These are phyloP conservation scores for Sarcodon aspratus DNA, from an alignment of 768 basidiomycete genomes.

Conservation along the genomic window DNA sequence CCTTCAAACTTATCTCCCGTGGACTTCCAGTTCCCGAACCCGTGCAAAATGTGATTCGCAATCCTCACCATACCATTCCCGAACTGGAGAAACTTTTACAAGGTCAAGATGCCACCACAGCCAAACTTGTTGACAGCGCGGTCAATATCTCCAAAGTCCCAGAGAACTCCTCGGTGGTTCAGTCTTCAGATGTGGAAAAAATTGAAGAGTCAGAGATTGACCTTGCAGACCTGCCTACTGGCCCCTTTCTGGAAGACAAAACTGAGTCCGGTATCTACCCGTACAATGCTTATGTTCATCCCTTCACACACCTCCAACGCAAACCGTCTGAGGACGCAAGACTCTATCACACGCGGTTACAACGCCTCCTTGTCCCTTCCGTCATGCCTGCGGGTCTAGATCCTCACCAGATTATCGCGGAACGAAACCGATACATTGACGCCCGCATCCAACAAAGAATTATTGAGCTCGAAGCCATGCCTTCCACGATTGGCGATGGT, in stretches of 20 bases:
- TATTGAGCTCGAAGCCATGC: slow-evolving; percentile 70
- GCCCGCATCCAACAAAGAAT: slow-evolving; percentile 83
- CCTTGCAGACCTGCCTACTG: slow-evolving; percentile 54
- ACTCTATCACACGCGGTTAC: slow-evolving; percentile 60
- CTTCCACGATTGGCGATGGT: slow-evolving; percentile 73
- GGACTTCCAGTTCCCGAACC: slow-evolving; percentile 58
- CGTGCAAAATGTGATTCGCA: slow-evolving; percentile 59
- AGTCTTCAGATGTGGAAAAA: slow-evolving; percentile 32
- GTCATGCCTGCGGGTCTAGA: slow-evolving; percentile 89
- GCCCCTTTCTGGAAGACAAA: slow-evolving; percentile 71
- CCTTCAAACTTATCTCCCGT: slow-evolving; percentile 62
- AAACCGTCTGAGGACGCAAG: slow-evolving; percentile 45
- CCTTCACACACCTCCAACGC: slow-evolving; percentile 71
- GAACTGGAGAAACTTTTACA: slow-evolving; percentile 59
- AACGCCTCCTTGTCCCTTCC: slow-evolving; percentile 77
- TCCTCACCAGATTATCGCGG: slow-evolving; percentile 81
- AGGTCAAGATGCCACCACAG: slow-evolving; percentile 38
- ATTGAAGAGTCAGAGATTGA: slow-evolving; percentile 44
- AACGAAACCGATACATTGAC: slow-evolving; percentile 86
- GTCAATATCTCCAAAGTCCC: slow-evolving; percentile 53
- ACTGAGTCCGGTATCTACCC: slow-evolving; percentile 76
- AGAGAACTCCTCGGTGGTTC: slow-evolving; percentile 11
- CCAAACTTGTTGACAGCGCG: slow-evolving; percentile 61
- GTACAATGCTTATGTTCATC: slow-evolving; percentile 83
- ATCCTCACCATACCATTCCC: slow-evolving; percentile 45